Conservation (phyloP, 352 stramenopile genomes). For the Globisporangium recalcitrans region DNA sequence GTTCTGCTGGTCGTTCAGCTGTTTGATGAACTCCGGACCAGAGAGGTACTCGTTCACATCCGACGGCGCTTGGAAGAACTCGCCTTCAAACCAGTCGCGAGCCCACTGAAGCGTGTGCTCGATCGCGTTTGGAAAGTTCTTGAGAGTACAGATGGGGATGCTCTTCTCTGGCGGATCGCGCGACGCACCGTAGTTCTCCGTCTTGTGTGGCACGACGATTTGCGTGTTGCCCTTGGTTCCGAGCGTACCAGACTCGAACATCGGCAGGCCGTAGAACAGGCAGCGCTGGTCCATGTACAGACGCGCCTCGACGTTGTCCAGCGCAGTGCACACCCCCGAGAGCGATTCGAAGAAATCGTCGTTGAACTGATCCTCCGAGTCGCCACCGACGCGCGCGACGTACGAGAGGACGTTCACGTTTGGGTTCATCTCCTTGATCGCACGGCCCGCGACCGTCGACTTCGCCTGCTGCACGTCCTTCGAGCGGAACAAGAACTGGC, state of each 20-base stretch:
- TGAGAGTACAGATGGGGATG: conserved; percentile 99
- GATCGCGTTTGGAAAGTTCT: conserved; percentile 99
- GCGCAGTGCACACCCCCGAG: conserved; percentile 94
- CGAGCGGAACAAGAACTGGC: conserved; percentile 98
- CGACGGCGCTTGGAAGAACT: conserved; percentile 96
- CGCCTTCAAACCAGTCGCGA: conserved; percentile 98
- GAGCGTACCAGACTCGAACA: conserved; percentile 99
- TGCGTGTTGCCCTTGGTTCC: conserved; percentile 99
- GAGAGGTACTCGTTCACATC: conserved; percentile 94
- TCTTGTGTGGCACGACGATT: conserved; percentile 86
- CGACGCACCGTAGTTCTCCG: conserved; percentile 97
- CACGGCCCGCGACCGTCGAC: conserved; percentile 89
- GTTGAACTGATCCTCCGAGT: conserved; percentile 98
- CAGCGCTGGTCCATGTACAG: conserved; percentile 97
- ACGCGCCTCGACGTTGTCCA: conserved; percentile 98
- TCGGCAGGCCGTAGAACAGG: conserved; percentile 94
- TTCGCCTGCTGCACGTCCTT: conserved; percentile 97
- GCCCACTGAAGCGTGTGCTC: conserved; percentile 99
- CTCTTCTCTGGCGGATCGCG: conserved; percentile 98
- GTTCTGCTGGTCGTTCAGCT: conserved; percentile 95
- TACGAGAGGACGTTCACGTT: conserved; percentile 89
- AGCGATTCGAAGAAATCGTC: conserved; percentile 97
- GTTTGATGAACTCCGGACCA: conserved; percentile 83
- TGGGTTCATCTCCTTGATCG: conserved; percentile 95
- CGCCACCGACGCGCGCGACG: conserved; percentile 80